Percentiles rank a stretch among this genome's conserved stretches.
Conservation (phyloP, 2,329 filamentous ascomycete genomes). For the Diplodia sapinea region DNA sequence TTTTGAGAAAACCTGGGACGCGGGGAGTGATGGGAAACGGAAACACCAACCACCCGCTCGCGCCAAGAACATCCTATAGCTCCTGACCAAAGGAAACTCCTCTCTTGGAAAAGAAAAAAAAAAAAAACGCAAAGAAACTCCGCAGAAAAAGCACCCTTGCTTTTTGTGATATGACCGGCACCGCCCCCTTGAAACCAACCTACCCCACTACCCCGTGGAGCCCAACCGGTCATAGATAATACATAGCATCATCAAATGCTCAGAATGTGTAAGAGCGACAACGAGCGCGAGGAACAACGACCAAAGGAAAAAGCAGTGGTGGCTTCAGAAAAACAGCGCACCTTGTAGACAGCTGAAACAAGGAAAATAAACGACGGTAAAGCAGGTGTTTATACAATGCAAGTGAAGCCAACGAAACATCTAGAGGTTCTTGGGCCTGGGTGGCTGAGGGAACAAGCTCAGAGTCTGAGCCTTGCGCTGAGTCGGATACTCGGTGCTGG, state of each 20-base stretch:
- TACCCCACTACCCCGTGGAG: constrained; percentile 25
- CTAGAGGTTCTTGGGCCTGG: constrained; percentile 31
- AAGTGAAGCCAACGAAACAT: not conserved
- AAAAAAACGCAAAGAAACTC: constrained; percentile 17
- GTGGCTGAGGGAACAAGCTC: constrained; percentile 46
- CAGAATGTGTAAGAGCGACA: constrained; percentile 9
- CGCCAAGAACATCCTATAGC: constrained; percentile 14
- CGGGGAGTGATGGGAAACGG: not conserved
- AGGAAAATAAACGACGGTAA: constrained; percentile 8
- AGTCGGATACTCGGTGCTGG: constrained; percentile 7
- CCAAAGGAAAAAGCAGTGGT: constrained; percentile 6
- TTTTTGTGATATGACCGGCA: constrained; percentile 28
- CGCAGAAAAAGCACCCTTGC: constrained; percentile 22
- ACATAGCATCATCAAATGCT: constrained; percentile 29
- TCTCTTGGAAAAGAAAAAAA: not conserved
- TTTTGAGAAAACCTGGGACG: constrained; percentile 5
- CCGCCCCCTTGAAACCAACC: constrained; percentile 22
- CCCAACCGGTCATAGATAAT: constrained; percentile 27
- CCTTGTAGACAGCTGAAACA: constrained; percentile 18
- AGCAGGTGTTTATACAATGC: constrained; percentile 20
- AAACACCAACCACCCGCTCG: constrained; percentile 1
- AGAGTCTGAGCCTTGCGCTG: constrained; percentile 34
- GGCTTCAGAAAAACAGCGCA: constrained; percentile 30
- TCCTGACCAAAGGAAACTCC: constrained; percentile 12
- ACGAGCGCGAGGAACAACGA: not conserved